phyloP scores from a whole-genome alignment of 129 eudicot genomes.

The Lactuca saligna region DNA sequence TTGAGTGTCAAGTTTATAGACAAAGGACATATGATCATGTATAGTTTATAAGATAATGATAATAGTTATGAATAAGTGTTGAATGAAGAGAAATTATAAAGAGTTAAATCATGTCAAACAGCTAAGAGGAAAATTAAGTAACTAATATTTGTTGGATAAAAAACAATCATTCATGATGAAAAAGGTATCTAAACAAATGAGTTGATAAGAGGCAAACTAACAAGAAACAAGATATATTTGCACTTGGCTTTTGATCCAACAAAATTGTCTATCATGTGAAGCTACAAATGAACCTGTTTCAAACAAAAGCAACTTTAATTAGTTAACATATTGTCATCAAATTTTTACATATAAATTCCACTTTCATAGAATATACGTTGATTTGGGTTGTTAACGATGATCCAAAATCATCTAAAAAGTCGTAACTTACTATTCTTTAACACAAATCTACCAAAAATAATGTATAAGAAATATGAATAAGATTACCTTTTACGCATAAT shows the following conservation, averaged over 20 bases:
- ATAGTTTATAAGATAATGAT: too few species aligned
- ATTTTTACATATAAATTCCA: neutral
- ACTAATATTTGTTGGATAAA: neutral
- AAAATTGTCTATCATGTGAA: constrained; percentile 16
- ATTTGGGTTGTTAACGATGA: neutral
- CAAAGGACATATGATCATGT: neutral
- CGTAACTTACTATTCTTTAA: neutral
- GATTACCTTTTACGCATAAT: constrained; percentile 3
- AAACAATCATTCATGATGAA: neutral
- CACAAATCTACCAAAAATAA: neutral
- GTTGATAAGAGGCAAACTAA: neutral
- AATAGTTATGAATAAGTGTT: neutral
- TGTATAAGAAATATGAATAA: neutral
- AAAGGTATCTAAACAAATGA: neutral
- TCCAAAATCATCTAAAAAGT: neutral
- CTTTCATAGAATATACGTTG: too few species aligned
- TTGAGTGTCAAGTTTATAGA: neutral
- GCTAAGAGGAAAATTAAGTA: neutral
- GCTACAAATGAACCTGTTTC: constrained; percentile 27
- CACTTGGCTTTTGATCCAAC: constrained; percentile 11
- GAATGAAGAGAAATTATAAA: neutral
- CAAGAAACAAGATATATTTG: neutral
- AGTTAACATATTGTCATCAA: neutral
- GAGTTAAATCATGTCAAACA: neutral
- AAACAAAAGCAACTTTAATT: constrained; percentile 9